Base-by-base conservation (phyloP, 192 early-diverging fungal species). In the Radiomyces spectabilis region DNA sequence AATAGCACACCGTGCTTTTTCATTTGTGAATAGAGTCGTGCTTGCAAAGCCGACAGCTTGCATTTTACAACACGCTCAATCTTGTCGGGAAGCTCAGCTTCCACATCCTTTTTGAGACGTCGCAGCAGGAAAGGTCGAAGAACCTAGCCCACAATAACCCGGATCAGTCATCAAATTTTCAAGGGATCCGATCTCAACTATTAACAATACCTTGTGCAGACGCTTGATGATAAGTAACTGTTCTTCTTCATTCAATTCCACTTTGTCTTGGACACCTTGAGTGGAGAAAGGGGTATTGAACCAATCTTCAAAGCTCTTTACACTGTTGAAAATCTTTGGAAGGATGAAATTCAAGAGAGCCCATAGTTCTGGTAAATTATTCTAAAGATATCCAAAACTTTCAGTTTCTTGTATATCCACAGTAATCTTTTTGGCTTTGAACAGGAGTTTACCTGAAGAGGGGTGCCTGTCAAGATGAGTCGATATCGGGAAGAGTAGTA, bases 261-360 rank as follows among this genome's bases (percentile, higher is more conserved):
- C 87, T 40, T 82, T 83, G 51, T 92, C 91, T 59, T 94, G 84
- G 21, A 86, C 85, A 43, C 78, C 84, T 9, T 80, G 68, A 34
- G 74, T 81, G 15, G 86, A 76, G 56, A 98, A 96, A 6, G 94
- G 94, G 9, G 93, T 87, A 61, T 91, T 95, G 78, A 98, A 98
- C 94, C 94, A 98, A 59, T 98, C 94, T 67, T 98, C 95, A 73
- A 98, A 98, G 32, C 82, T 88, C 55, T 95, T 88, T 4, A 89
- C 89, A 54, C 88, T 92, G 57, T 94, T 90, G 66, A 98, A 98
- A 29, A 98, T 92, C 44, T 83, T 89, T 10, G 95, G 95, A 21
- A 96, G 66, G 16, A 97, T 81, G 77, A 98, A 97, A 63, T 97
- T 98, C 39, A 98, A 75, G 39, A 98, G 62, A 0, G 92, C 82